Conservation (phyloP, 352 stramenopile genomes). For the Globisporangium paddicum region DNA sequence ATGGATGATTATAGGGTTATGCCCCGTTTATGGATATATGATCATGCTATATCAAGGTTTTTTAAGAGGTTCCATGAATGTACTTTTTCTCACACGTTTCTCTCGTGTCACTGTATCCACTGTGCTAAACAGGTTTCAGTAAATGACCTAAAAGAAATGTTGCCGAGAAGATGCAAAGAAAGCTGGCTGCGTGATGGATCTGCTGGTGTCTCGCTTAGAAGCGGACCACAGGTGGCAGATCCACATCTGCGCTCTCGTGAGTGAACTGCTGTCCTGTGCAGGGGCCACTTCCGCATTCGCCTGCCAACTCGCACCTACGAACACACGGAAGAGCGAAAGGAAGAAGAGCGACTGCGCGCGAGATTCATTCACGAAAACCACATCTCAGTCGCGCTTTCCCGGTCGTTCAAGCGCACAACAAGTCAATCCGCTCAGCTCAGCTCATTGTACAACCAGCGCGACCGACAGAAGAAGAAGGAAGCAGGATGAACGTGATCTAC, state of each 20-base stretch:
- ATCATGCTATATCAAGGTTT: too few species aligned
- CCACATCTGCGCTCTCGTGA: not conserved
- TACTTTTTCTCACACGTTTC: too few species aligned
- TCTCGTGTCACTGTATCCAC: too few species aligned
- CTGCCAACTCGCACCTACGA: too few species aligned
- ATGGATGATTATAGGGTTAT: too few species aligned
- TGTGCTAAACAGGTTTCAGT: not conserved
- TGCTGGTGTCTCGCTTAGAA: not conserved
- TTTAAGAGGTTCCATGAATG: too few species aligned
- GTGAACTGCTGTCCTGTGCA: not conserved
- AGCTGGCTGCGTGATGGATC: not conserved
- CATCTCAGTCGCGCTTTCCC: not conserved
- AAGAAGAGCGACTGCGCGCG: not conserved
- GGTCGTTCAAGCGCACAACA: too few species aligned
- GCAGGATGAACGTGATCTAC: conserved; percentile 79
- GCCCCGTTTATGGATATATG: too few species aligned
- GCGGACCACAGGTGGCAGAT: not conserved
- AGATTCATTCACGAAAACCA: not conserved
- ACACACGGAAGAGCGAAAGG: not conserved
- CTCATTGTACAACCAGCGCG: not conserved
- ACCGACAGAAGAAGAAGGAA: not conserved
- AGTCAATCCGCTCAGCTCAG: too few species aligned
- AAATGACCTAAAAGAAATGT: too few species aligned
- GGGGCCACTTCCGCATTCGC: not conserved
- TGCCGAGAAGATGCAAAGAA: conserved; percentile 11